Percentiles rank a stretch among this genome's conserved stretches.
Evolutionary conservation across 768 basidiomycete genomes (phyloP).

Genomic region (Strobilomyces dryophilus): DNA sequence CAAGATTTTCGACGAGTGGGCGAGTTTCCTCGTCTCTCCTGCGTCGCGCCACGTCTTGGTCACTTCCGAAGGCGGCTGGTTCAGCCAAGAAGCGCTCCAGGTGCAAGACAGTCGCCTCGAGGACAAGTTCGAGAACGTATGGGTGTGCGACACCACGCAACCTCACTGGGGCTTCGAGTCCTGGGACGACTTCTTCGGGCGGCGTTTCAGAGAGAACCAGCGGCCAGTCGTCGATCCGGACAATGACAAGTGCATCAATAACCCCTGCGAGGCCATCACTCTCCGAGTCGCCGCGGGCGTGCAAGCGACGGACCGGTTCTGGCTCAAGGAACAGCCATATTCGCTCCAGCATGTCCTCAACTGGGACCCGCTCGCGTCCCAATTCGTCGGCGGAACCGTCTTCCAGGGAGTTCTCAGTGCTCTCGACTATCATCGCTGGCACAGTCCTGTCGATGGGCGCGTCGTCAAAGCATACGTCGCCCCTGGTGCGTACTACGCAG

Average conservation of each 20-base stretch:
- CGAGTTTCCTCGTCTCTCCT: conserved; percentile 39
- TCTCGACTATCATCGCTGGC: conserved; percentile 60
- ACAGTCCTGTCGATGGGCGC: conserved; percentile 48
- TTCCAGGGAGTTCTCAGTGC: conserved; percentile 57
- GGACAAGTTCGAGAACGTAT: conserved; percentile 19
- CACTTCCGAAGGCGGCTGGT: conserved; percentile 2
- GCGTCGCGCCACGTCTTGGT: conserved; percentile 41
- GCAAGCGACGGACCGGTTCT: conserved; percentile 44
- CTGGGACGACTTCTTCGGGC: conserved; percentile 57
- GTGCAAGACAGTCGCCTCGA: background rate
- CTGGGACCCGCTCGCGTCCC: conserved; percentile 34
- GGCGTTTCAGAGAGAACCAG: conserved; percentile 20
- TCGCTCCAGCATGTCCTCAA: conserved; percentile 54
- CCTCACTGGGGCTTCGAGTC: conserved; percentile 42
- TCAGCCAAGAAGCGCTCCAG: background rate
- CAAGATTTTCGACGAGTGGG: conserved; percentile 48
- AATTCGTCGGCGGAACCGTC: conserved; percentile 49
- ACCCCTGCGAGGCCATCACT: conserved; percentile 52
- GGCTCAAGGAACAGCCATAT: conserved; percentile 60
- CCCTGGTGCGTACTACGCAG: conserved; percentile 50
- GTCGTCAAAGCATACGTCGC: conserved; percentile 39
- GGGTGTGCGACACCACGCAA: conserved; percentile 36
- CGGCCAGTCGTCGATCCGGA: conserved; percentile 36
- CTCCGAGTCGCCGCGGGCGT: conserved; percentile 39
- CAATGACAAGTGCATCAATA: conserved; percentile 36